Evolutionary conservation across 129 eudicot species (phyloP), one percentile per base, ranked within the genome.

Genomic region (Lactuca saligna): DNA sequence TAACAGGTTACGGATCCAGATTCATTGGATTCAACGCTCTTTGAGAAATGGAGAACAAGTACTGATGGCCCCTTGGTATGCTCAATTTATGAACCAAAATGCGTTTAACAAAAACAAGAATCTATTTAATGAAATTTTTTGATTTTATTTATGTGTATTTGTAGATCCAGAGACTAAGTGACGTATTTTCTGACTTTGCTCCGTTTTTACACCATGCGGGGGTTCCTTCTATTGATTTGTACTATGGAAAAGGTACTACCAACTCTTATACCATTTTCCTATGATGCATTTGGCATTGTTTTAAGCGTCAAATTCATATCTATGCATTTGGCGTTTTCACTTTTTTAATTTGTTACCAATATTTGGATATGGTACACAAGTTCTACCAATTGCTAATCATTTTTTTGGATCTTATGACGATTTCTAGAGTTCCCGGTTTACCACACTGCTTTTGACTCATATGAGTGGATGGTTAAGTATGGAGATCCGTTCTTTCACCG

Each of bases 171-270:
- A 89, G 98, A 68, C 91, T 93, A 29, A 66, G 90, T 77, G 86
- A 88, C 37, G 96, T 84, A 41, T 92, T 86, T 74, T 93, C 98
- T 6, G 98, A 93, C 78, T 93, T 89, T 58, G 88, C 95, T 77
- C 95, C 98, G 6, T 93, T 93, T 79, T 82, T 93, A 83, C 98
- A 93, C 34, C 98, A 89, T 75, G 98, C 90, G 0, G 98, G 98
- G 77, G 82, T 93, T 79, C 92, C 98, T 55, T 89, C 96, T 29
- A 15, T 81, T 67, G 98, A 93, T 75, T 62, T 93, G 61, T 88
- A 86, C 80, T 93, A 75, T 73, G 98, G 98, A 61, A 85, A 76
- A 75, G 98, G 98, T 93, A 73, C 46, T 25, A 25, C 1, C 29
- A 0, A 25, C 29, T 25, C 29, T 25, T 25, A 25, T 25, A 25